Conservation (phyloP, 2,329 filamentous ascomycete species). For the Zymoseptoria brevis region DNA sequence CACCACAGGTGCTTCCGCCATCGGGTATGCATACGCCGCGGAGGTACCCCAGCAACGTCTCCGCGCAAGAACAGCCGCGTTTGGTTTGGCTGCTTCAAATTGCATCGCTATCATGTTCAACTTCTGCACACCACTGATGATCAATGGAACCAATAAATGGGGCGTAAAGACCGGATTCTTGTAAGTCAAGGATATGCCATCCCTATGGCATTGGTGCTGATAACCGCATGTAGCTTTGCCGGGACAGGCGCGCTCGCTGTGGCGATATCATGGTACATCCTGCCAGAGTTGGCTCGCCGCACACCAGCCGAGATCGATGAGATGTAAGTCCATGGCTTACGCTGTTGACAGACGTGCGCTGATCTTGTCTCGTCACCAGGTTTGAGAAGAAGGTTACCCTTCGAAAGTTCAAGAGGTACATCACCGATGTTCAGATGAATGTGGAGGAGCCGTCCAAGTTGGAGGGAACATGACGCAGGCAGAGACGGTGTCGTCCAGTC, state of each 20-base stretch:
- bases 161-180: slow-evolving; percentile 42
- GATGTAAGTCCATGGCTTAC: slow-evolving; percentile 25
- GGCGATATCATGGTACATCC: slow-evolving; percentile 32
- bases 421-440: slow-evolving; percentile 30
- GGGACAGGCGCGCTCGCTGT: slow-evolving; percentile 28
- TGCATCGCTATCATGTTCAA: slow-evolving; percentile 38
- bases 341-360: background rate
- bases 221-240: slow-evolving; percentile 25
- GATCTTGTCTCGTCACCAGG: background rate
- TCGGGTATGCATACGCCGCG: slow-evolving; percentile 38
- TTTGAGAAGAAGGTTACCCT: slow-evolving; percentile 32
- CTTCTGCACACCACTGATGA: slow-evolving; percentile 41
- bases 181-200: slow-evolving; percentile 21
- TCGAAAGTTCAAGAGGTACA: slow-evolving; percentile 32
- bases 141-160: slow-evolving; percentile 35
- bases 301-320: slow-evolving; percentile 35
- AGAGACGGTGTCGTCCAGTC: background rate
- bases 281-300: slow-evolving; percentile 31
- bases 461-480: background rate
- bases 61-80: slow-evolving; percentile 34
- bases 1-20: slow-evolving; percentile 37
- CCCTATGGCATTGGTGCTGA: background rate
- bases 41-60: slow-evolving; percentile 37
- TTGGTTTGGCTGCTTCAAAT: slow-evolving; percentile 35
- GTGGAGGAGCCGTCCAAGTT: background rate